Percentiles rank a stretch among this genome's conserved stretches.
phyloP scores from a whole-genome alignment of 2,329 filamentous ascomycete species.

The Coniochaeta prunicola region DNA sequence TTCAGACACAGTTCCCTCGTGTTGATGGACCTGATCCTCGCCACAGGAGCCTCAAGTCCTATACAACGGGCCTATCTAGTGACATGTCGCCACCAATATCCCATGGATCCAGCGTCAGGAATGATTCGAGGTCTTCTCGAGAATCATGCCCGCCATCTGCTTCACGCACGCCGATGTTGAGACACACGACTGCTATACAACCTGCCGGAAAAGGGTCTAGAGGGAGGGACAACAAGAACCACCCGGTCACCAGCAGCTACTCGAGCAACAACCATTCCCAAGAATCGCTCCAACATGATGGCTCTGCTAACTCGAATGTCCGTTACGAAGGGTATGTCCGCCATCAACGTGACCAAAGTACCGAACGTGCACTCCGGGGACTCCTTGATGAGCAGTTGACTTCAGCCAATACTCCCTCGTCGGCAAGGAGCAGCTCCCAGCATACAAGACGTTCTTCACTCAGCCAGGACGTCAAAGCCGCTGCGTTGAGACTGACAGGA shows the following conservation, averaged over 20 bases:
- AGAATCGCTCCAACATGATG: slow-evolving; percentile 6
- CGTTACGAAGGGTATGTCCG: slow-evolving; percentile 16
- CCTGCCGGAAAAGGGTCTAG: slow-evolving; percentile 10
- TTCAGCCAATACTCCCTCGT: slow-evolving; percentile 8
- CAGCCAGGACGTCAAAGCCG: slow-evolving; percentile 15
- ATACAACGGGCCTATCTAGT: not conserved
- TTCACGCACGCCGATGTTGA: slow-evolving; percentile 21
- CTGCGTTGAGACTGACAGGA: slow-evolving; percentile 15
- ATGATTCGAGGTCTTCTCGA: slow-evolving; percentile 1
- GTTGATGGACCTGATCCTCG: not conserved
- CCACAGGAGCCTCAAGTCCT: slow-evolving; percentile 5
- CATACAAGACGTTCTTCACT: slow-evolving; percentile 14
- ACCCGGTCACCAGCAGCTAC: slow-evolving; percentile 1
- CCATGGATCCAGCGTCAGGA: not conserved
- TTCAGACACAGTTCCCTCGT: slow-evolving; percentile 6
- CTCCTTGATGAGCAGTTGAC: slow-evolving; percentile 17
- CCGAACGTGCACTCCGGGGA: slow-evolving; percentile 17
- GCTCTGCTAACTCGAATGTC: slow-evolving; percentile 6
- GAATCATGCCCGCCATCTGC: slow-evolving; percentile 20
- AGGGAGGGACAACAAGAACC: slow-evolving; percentile 6
- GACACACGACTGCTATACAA: slow-evolving; percentile 11
- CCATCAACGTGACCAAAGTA: slow-evolving; percentile 17
- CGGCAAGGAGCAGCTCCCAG: slow-evolving; percentile 10
- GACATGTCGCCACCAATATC: slow-evolving; percentile 13
- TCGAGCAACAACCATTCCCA: slow-evolving; percentile 8